Conservation (phyloP, 192 early-diverging fungal genomes). For the Backusella parvicylindrica region DNA sequence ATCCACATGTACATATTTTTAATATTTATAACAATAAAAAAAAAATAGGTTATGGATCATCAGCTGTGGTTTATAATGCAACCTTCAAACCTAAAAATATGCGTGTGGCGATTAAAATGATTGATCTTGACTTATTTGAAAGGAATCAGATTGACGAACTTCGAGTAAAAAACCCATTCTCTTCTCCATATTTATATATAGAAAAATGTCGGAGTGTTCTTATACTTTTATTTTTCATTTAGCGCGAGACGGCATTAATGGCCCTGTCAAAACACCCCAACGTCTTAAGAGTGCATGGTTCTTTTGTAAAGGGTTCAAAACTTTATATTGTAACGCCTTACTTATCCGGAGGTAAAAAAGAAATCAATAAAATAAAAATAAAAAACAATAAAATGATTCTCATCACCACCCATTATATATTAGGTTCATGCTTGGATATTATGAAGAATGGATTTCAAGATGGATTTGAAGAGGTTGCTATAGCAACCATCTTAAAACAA, state of each 20-base stretch:
- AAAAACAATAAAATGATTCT: neutral
- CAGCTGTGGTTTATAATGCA: conserved; percentile 80
- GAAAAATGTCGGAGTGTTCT: neutral
- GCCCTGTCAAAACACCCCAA: conserved; percentile 81
- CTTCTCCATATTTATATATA: neutral
- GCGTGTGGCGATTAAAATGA: conserved; percentile 80
- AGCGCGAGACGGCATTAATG: conserved; percentile 87
- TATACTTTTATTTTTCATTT: neutral
- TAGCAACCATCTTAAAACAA: conserved; percentile 81
- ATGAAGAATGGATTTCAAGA: conserved; percentile 79
- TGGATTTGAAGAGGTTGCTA: conserved; percentile 77
- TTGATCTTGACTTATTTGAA: conserved; percentile 89
- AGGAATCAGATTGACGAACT: conserved; percentile 90
- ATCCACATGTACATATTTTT: neutral
- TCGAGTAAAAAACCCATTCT: conserved; percentile 44
- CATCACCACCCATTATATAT: too few species aligned
- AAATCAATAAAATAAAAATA: neutral
- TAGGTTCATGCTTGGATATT: conserved; percentile 83
- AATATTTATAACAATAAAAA: neutral
- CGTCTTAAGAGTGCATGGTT: conserved; percentile 75
- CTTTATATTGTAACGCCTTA: conserved; percentile 84
- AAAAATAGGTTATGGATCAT: conserved; percentile 75
- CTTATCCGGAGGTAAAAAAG: conserved; percentile 51
- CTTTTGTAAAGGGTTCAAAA: conserved; percentile 78
- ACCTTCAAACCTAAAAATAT: conserved; percentile 67